These are phyloP conservation scores for Paraconiothyrium sp. DNA, from an alignment of 2,329 filamentous ascomycete genomes.

Conservation along the genomic window DNA sequence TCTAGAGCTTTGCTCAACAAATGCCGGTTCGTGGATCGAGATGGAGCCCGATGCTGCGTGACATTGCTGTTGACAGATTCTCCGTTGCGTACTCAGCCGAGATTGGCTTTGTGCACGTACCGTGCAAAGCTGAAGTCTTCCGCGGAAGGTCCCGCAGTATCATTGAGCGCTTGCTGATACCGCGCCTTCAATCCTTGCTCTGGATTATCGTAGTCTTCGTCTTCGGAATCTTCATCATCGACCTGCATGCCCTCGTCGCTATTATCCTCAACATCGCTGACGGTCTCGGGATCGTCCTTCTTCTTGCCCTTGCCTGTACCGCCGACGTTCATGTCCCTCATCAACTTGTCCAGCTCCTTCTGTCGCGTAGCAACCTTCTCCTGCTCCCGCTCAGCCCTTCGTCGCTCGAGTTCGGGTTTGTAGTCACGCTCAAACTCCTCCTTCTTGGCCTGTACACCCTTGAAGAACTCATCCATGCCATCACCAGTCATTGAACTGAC, in stretches of 20 bases:
- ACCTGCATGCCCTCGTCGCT: constrained; percentile 63
- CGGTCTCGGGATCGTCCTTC: constrained; percentile 59
- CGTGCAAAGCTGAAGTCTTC: constrained; percentile 63
- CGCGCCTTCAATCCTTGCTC: constrained; percentile 74
- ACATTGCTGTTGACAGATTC: constrained; percentile 3
- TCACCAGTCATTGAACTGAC: constrained; percentile 93
- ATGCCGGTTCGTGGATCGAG: neutral
- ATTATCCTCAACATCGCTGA: constrained; percentile 60
- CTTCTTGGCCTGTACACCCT: constrained; percentile 85
- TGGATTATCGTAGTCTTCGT: constrained; percentile 66
- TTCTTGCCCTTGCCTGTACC: constrained; percentile 45
- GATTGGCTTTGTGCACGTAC: constrained; percentile 55
- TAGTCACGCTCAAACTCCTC: constrained; percentile 91
- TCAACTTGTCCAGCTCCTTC: constrained; percentile 87
- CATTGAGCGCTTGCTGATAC: constrained; percentile 78
- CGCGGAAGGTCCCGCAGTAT: constrained; percentile 52
- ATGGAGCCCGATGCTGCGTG: constrained; percentile 12
- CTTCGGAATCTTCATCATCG: constrained; percentile 63
- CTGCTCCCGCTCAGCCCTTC: constrained; percentile 77
- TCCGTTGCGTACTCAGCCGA: constrained; percentile 37
- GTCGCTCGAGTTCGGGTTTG: constrained; percentile 85
- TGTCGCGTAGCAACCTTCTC: constrained; percentile 77
- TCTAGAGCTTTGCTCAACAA: neutral
- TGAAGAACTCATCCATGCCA: constrained; percentile 93
- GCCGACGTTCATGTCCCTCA: constrained; percentile 84